Conservation (phyloP, 2,329 filamentous ascomycete genomes). For the Hymenoscyphus salicellus region DNA sequence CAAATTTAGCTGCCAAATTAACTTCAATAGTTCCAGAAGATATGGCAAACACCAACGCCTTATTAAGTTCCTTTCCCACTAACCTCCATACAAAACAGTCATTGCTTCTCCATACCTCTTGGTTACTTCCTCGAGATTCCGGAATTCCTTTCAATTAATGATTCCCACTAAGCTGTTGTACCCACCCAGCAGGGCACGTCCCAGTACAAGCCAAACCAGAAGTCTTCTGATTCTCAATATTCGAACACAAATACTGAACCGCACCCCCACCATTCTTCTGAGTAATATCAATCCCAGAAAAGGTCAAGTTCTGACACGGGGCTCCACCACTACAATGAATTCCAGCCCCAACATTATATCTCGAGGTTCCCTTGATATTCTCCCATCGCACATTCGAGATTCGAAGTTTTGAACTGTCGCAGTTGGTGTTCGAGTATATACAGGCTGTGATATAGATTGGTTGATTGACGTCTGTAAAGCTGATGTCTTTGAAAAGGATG, state of each 20-base stretch:
- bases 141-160: not conserved
- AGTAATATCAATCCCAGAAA: constrained; percentile 19
- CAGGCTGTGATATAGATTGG: constrained; percentile 48
- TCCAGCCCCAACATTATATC: constrained; percentile 29
- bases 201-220: constrained; percentile 17
- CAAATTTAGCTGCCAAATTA: too few species aligned
- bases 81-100: too few species aligned
- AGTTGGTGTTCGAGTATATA: constrained; percentile 44
- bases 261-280: constrained; percentile 14
- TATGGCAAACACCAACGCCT: too few species aligned
- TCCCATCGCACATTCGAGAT: constrained; percentile 58
- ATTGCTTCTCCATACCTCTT: too few species aligned
- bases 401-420: constrained; percentile 53
- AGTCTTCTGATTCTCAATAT: constrained; percentile 19
- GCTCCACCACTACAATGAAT: constrained; percentile 19
- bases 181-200: constrained; percentile 16
- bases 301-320: constrained; percentile 18
- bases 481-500: constrained; percentile 32
- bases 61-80: too few species aligned
- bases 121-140: too few species aligned
- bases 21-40: too few species aligned
- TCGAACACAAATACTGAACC: constrained; percentile 17
- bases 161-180: constrained; percentile 13
- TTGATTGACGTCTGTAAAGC: constrained; percentile 44
- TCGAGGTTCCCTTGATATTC: constrained; percentile 56